These are phyloP conservation scores for Cytospora leucostoma DNA, from an alignment of 2,329 filamentous ascomycete genomes.

Conservation along the genomic window DNA sequence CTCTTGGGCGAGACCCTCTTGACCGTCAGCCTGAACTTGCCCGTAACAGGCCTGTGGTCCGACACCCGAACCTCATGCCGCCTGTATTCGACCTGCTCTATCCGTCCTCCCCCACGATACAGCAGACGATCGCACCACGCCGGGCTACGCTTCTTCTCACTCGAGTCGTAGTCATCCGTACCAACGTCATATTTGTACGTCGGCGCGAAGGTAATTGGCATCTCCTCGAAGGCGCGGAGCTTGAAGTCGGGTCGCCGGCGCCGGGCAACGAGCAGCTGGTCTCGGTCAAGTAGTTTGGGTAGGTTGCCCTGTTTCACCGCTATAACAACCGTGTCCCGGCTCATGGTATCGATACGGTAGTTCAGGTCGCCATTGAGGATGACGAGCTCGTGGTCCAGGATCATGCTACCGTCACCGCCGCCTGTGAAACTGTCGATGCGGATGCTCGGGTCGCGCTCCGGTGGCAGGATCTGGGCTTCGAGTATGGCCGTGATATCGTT, in stretches of 20 bases:
- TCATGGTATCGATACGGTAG: conserved; percentile 97
- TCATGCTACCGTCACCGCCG: conserved; percentile 93
- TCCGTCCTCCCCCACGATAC: conserved; percentile 77
- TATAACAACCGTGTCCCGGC: conserved; percentile 85
- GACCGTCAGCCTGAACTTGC: conserved; percentile 76
- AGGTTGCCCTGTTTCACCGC: conserved; percentile 82
- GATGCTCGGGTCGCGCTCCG: conserved; percentile 65
- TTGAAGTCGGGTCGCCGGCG: conserved; percentile 89
- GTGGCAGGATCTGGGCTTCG: conserved; percentile 73
- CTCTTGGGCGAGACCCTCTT: conserved; percentile 76
- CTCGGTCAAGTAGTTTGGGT: conserved; percentile 82
- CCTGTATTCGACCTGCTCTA: conserved; percentile 85
- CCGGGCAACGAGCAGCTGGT: conserved; percentile 86
- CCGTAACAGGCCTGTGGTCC: conserved; percentile 91
- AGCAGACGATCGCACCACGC: conserved; percentile 96
- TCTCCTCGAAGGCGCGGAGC: conserved; percentile 85
- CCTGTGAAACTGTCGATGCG: conserved; percentile 80
- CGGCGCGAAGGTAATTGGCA: conserved; percentile 86
- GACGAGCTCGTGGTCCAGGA: conserved; percentile 97
- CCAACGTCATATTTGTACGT: conserved; percentile 99
- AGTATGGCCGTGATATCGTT: conserved; percentile 90
- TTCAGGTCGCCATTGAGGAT: conserved; percentile 95
- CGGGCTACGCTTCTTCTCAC: conserved; percentile 89
- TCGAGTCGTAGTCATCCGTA: conserved; percentile 89
- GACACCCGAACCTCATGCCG: conserved; percentile 88